Evolutionary conservation across 495 filamentous ascomycete species (phyloP).

Genomic region (Tuber calosporum): DNA sequence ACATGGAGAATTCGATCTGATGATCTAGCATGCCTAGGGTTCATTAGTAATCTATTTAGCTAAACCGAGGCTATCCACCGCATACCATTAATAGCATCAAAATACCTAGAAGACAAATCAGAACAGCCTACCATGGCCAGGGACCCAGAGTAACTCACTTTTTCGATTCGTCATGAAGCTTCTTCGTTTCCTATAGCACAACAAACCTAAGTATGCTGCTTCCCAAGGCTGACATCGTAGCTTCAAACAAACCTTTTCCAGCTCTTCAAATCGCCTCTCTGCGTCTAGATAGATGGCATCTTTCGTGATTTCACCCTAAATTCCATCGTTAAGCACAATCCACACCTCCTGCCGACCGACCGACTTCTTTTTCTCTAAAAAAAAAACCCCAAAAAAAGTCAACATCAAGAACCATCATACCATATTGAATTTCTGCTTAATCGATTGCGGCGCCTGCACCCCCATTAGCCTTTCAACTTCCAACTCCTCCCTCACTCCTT

Average conservation of each 20-base stretch:
- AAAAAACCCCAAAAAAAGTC: not conserved
- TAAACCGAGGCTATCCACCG: not conserved
- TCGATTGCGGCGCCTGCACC: conserved; percentile 72
- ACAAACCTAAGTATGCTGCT: conserved; percentile 18
- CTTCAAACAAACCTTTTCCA: conserved; percentile 55
- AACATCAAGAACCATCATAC: conserved; percentile 43
- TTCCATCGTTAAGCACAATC: not conserved
- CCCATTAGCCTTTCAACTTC: conserved; percentile 23
- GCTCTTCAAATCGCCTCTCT: conserved; percentile 85
- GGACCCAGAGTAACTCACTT: conserved; percentile 51
- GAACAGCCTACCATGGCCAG: not conserved
- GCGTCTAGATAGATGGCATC: conserved; percentile 92
- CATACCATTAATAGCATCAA: conserved; percentile 84
- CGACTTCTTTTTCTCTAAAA: not conserved
- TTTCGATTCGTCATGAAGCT: conserved; percentile 86
- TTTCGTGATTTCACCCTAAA: conserved; percentile 75
- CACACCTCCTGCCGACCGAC: not conserved
- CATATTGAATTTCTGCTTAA: conserved; percentile 87
- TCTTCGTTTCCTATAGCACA: conserved; percentile 68
- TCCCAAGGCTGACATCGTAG: not conserved
- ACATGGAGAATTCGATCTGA: conserved; percentile 97
- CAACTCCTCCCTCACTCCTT: conserved; percentile 5
- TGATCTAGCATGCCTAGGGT: conserved; percentile 78
- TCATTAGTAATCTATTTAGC: conserved; percentile 26
- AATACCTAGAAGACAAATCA: conserved; percentile 52